A percentile compares a stretch with the other conserved stretches of the same genome.
Evolutionary conservation across 805 yeast genomes (phyloP).

Genomic region (Pichia membranifaciens): DNA sequence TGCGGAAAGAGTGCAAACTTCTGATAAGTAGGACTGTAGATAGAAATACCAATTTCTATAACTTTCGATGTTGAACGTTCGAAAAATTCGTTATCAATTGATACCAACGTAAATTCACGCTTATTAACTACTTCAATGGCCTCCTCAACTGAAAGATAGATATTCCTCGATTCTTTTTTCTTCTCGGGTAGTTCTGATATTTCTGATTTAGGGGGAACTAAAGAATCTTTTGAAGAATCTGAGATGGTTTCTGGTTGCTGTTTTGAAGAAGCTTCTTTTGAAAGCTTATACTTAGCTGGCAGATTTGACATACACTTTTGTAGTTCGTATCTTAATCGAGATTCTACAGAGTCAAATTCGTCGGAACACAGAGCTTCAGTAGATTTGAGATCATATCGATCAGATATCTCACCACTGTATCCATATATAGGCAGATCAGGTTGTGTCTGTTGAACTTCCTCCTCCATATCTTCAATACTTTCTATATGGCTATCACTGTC

Average conservation of each 20-base stretch:
- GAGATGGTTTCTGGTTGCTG: too few relatives aligned
- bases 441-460: not conserved
- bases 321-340: conserved; percentile 3
- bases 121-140: conserved; percentile 22
- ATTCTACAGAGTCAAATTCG: not conserved
- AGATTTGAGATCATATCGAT: not conserved
- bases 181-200: not conserved
- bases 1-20: conserved; percentile 27
- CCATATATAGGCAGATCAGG: too few relatives aligned
- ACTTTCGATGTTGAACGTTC: conserved; percentile 17
- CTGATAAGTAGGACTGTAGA: conserved; percentile 29
- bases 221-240: too few relatives aligned
- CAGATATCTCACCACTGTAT: not conserved
- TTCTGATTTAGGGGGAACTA: not conserved
- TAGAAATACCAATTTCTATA: conserved; percentile 27
- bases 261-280: not conserved
- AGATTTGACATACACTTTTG: conserved; percentile 2
- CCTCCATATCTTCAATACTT: not conserved
- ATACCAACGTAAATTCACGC: conserved; percentile 19
- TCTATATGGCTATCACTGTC: not conserved
- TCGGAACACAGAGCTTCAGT: not conserved
- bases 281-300: not conserved
- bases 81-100: conserved; percentile 26
- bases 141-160: conserved; percentile 19
- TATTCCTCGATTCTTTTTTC: conserved; percentile 1